Evolutionary conservation across 108 stramenopile genomes (phyloP).

Genomic region (Conticribra guillardii): DNA sequence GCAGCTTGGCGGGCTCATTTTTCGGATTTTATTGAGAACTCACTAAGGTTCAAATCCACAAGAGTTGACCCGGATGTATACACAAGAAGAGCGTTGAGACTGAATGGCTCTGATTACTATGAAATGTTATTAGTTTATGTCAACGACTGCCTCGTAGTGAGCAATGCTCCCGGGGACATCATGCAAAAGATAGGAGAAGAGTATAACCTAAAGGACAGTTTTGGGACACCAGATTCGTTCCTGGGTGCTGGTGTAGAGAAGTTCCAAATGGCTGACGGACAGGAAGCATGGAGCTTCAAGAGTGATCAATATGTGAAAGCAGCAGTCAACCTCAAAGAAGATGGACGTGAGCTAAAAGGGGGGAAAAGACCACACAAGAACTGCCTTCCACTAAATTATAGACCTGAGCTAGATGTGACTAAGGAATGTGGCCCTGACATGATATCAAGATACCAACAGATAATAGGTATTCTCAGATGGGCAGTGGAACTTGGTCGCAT

Average conservation of each 20-base stretch:
- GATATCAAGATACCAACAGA: constrained; percentile 19
- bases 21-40: constrained; percentile 2
- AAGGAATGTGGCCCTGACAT: background rate
- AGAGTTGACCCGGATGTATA: constrained; percentile 1
- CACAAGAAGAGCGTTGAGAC: background rate
- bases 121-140: constrained; percentile 20
- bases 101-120: constrained; percentile 10
- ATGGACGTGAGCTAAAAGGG: constrained; percentile 7
- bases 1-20: constrained; percentile 36
- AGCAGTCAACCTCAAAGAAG: constrained; percentile 10
- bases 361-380: constrained; percentile 1
- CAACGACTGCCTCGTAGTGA: background rate
- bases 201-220: constrained; percentile 7
- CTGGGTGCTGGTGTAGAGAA: constrained; percentile 11
- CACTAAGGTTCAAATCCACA: background rate
- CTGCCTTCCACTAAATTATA: constrained; percentile 1
- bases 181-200: constrained; percentile 9
- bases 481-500: constrained; percentile 43
- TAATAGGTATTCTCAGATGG: constrained; percentile 50
- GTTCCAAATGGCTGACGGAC: background rate
- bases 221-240: constrained; percentile 8
- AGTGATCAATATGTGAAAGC: no score
- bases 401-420: constrained; percentile 29
- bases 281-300: constrained; percentile 1
- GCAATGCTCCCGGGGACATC: constrained; percentile 8